A percentile compares a stretch with the other conserved stretches of the same genome.
Evolutionary conservation across 331 rosid genomes (phyloP).

Genomic region (Quercus tomentella): DNA sequence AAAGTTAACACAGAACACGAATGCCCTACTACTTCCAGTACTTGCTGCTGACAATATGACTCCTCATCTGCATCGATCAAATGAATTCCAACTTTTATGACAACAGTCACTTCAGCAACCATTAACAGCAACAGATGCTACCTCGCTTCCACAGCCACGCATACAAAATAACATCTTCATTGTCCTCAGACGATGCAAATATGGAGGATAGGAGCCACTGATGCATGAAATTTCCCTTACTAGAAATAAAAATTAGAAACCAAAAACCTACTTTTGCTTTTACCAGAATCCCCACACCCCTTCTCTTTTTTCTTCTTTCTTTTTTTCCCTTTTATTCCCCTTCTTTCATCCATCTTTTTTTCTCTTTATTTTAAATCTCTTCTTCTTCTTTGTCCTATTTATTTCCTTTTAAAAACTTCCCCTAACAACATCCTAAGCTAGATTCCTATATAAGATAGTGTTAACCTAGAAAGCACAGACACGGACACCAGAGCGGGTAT

Average conservation of each 20-base stretch:
- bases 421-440: background rate
- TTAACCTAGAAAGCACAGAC: no score
- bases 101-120: background rate
- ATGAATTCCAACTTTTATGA: background rate
- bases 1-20: background rate
- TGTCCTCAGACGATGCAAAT: background rate
- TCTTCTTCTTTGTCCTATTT: background rate
- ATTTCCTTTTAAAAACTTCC: background rate
- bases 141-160: background rate
- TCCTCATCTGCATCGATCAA: background rate
- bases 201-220: background rate
- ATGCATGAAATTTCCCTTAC: background rate
- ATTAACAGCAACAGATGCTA: background rate
- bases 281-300: background rate
- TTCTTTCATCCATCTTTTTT: background rate
- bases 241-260: background rate
- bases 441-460: background rate
- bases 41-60: background rate
- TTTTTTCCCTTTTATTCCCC: background rate
- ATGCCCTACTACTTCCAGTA: background rate
- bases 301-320: background rate
- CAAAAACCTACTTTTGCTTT: background rate
- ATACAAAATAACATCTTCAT: background rate
- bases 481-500: accelerated
- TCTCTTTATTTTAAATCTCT: background rate